phyloP scores from a whole-genome alignment of 768 basidiomycete genomes.

The Cubamyces sp. region DNA sequence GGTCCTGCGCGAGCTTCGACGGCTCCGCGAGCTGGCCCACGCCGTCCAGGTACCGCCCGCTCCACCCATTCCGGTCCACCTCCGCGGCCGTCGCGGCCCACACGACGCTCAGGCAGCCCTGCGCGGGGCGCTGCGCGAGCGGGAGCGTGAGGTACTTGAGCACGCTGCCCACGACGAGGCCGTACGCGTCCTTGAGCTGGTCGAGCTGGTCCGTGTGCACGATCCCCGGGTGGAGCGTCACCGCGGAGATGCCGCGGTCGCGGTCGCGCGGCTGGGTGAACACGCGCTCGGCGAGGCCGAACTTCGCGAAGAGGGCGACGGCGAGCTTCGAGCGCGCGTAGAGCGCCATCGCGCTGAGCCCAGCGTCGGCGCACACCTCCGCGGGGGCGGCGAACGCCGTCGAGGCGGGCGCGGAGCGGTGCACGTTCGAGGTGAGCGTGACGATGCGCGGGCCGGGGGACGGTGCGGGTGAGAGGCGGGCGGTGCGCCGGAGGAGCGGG shows the following conservation, averaged over 20 bases:
- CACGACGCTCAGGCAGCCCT: constrained; percentile 34
- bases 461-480: constrained; percentile 23
- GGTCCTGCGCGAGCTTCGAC: constrained; percentile 29
- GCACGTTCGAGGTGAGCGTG: constrained; percentile 43
- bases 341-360: constrained; percentile 36
- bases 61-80: constrained; percentile 29
- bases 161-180: constrained; percentile 24
- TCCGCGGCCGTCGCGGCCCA: constrained; percentile 37
- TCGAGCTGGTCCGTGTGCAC: constrained; percentile 34
- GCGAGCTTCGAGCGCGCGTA: constrained; percentile 47
- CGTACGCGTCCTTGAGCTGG: constrained; percentile 35
- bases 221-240: constrained; percentile 34
- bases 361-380: constrained; percentile 37
- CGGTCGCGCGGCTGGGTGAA: constrained; percentile 29
- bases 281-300: constrained; percentile 33
- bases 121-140: constrained; percentile 34
- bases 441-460: constrained; percentile 42
- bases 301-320: constrained; percentile 42
- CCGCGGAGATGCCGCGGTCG: constrained; percentile 28
- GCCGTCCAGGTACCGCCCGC: constrained; percentile 33
- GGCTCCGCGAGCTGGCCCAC: constrained; percentile 28
- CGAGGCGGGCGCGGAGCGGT: constrained; percentile 39
- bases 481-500: constrained; percentile 42
- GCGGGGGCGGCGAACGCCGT: constrained; percentile 38
- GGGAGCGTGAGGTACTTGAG: constrained; percentile 30